Evolutionary conservation across 23 red algal genomes (phyloP), one percentile per base, ranked within the genome.

Genomic region (Chondrus crispus): DNA sequence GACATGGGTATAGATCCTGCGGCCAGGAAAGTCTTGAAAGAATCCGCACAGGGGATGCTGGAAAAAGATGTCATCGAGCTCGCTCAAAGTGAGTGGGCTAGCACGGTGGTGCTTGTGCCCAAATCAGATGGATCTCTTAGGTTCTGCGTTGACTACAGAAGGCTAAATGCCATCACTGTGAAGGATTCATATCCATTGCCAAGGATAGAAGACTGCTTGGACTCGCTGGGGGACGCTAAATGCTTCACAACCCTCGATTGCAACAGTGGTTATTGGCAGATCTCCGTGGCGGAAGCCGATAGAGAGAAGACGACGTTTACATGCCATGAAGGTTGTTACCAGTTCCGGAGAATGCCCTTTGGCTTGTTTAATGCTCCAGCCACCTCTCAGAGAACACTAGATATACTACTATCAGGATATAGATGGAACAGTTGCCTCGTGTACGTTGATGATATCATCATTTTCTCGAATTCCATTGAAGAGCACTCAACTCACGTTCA

Each of bases 21-120:
- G 43, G 4, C 6, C 6, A 2, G 60, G 8, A 51, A 85, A 4
- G 20, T 32, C 28, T 36, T 22, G 22, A 13, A 72, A 46, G 5
- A 29, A 1, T 30, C 66, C 6, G 60, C 68, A 12, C 13, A 63
- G 2, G 38, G 39, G 26, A 40, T 32, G 60, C 1, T 46, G 11
- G 41, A 85, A 36, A 40, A 49, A 29, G 46, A 69, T 13, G 54
- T 85, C 19, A 85, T 85, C 16, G 60, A 85, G 81, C 81, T 54
- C 14, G 18, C 57, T n/a, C 2, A 70, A 2, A 39, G 4, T 1
- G 81, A 85, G 35, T 85, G 81, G 81, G 33, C 81, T 35, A 32
- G 2, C 35, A 20, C 54, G 52, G 58, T 85, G 20, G 60, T 85
- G 22, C 36, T 85, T 19, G 52, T 85, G 3, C 81, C 81, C 48